A percentile compares a stretch with the other conserved stretches of the same genome.
These are phyloP conservation scores for Laburnicola sp. DNA, from an alignment of 2,329 filamentous ascomycete genomes.

Conservation along the genomic window DNA sequence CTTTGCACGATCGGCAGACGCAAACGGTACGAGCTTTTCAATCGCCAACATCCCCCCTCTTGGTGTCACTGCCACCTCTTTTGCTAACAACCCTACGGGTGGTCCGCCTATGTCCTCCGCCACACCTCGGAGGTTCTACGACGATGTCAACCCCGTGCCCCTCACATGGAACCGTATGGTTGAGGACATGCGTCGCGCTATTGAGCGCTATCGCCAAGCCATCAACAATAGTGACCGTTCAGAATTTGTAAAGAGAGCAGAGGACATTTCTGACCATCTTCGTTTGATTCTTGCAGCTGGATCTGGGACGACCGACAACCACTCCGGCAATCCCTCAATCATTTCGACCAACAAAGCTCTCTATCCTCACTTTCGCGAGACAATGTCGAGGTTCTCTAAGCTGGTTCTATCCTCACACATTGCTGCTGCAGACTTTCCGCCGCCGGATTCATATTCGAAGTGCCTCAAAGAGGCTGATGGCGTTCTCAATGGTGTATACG, in stretches of 20 bases:
- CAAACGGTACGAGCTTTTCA: constrained; percentile 51
- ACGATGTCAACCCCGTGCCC: constrained; percentile 78
- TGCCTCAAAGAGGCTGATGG: constrained; percentile 97
- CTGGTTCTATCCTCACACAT: constrained; percentile 97
- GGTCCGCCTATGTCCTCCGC: constrained; percentile 50
- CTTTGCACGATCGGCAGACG: constrained; percentile 54
- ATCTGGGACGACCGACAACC: constrained; percentile 96
- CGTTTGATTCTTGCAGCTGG: constrained; percentile 91
- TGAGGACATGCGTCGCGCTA: constrained; percentile 87
- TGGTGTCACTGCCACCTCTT: constrained; percentile 58
- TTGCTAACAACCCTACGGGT: constrained; percentile 54
- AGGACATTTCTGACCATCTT: constrained; percentile 96
- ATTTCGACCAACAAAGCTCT: constrained; percentile 97
- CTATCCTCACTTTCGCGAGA: constrained; percentile 96
- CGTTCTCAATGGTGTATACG: constrained; percentile 89
- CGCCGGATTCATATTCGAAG: constrained; percentile 90
- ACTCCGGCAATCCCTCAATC: constrained; percentile 98
- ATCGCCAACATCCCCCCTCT: constrained; percentile 51
- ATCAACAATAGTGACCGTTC: constrained; percentile 80
- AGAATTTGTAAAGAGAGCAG: constrained; percentile 91
- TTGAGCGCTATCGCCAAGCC: constrained; percentile 88
- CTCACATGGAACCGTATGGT: constrained; percentile 89
- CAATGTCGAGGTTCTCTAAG: constrained; percentile 99
- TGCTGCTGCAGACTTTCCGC: constrained; percentile 92
- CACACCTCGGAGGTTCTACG: constrained; percentile 83